phyloP scores from a whole-genome alignment of 805 yeast species.

The Yarrowia sp. region DNA sequence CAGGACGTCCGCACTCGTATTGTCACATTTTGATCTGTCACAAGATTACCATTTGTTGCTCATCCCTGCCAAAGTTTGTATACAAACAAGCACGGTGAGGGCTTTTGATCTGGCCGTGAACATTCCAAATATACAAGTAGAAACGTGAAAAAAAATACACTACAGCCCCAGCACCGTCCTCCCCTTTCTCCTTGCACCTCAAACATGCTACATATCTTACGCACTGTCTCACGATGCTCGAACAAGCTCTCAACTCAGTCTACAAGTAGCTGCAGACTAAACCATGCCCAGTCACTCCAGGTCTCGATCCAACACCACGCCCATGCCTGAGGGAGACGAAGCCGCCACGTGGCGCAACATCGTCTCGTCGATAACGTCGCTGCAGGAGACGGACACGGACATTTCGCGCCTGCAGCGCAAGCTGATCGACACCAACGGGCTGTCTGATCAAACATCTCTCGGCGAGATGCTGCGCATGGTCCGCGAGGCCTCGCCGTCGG shows the following conservation, averaged over 20 bases:
- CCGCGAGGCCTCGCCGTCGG: conserved; percentile 16
- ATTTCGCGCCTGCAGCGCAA: conserved; percentile 14
- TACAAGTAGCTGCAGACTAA: conserved; percentile 19
- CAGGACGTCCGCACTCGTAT: no score
- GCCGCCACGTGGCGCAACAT: conserved; percentile 19
- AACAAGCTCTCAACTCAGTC: conserved; percentile 12
- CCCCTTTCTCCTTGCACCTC: background rate
- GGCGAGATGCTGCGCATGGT: conserved; percentile 8
- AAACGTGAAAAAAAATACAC: no score
- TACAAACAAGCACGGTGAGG: background rate
- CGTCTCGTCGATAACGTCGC: conserved; percentile 12
- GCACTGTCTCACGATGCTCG: background rate
- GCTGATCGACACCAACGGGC: conserved; percentile 16
- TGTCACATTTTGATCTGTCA: no score
- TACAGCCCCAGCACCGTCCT: no score
- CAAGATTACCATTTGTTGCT: background rate
- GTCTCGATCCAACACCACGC: conserved; percentile 25
- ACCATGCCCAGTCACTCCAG: conserved; percentile 25
- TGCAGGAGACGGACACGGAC: conserved; percentile 17
- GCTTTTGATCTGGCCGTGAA: background rate
- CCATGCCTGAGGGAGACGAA: conserved; percentile 26
- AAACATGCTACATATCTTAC: background rate
- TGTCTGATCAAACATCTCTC: conserved; percentile 9
- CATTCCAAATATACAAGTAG: no score
- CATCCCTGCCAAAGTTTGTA: background rate